Conservation (phyloP, 2,329 filamentous ascomycete genomes). For the Grosmannia huntii region DNA sequence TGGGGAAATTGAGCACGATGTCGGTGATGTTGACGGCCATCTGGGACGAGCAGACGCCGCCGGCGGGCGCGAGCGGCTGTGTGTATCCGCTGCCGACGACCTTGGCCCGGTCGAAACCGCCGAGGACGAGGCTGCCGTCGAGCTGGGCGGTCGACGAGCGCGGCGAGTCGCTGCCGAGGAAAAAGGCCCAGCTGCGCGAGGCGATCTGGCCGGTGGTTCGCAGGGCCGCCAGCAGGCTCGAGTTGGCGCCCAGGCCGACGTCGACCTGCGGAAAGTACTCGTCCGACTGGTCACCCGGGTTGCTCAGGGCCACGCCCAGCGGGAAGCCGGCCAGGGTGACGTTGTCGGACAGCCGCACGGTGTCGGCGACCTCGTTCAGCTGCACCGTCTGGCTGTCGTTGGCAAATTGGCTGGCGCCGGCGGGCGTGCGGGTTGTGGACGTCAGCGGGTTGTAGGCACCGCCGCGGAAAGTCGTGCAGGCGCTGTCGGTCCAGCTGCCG, state of each 20-base stretch:
- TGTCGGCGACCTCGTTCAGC: slow-evolving; percentile 1
- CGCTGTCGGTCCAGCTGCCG: neutral
- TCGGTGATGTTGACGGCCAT: slow-evolving; percentile 18
- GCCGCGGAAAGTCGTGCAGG: slow-evolving; percentile 9
- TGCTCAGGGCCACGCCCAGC: slow-evolving; percentile 12
- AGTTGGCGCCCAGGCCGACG: slow-evolving; percentile 19
- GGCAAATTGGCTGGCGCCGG: neutral
- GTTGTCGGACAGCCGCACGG: slow-evolving; percentile 9
- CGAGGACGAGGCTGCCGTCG: slow-evolving; percentile 17
- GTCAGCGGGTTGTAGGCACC: slow-evolving; percentile 5
- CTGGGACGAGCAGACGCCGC: slow-evolving; percentile 14
- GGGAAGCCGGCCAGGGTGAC: slow-evolving; percentile 10
- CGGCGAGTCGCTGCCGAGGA: slow-evolving; percentile 17
- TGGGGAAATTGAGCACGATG: slow-evolving; percentile 20
- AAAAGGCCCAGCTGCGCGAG: slow-evolving; percentile 19
- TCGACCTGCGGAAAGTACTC: slow-evolving; percentile 14
- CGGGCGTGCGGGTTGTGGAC: neutral
- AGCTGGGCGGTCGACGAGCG: slow-evolving; percentile 10
- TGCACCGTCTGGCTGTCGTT: neutral
- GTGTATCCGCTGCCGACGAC: slow-evolving; percentile 11
- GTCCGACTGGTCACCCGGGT: slow-evolving; percentile 12
- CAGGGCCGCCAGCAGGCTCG: slow-evolving; percentile 17
- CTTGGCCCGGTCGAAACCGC: slow-evolving; percentile 18
- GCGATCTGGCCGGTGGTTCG: slow-evolving; percentile 15
- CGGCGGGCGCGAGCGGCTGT: slow-evolving; percentile 11